Percentiles rank a stretch among this genome's conserved stretches.
phyloP scores from a whole-genome alignment of 352 stramenopile species.

The Phytophthora citricola region DNA sequence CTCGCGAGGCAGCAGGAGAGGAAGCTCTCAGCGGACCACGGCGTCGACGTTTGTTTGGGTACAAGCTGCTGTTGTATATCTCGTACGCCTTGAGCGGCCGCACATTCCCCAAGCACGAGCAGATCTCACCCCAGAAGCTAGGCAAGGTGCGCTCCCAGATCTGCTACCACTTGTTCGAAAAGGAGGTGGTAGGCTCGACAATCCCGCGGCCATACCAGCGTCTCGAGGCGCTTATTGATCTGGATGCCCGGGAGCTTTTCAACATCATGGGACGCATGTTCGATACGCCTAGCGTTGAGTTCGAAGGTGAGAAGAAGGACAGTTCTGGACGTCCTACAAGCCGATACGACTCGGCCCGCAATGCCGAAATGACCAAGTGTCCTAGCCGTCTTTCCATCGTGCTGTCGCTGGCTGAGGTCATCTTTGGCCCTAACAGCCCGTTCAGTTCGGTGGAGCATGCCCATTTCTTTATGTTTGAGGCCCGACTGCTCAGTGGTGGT shows the following conservation, averaged over 20 bases:
- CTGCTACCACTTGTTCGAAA: constrained; percentile 88
- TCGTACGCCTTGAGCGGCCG: constrained; percentile 92
- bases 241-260: constrained; percentile 84
- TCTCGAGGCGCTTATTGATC: constrained; percentile 75
- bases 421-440: constrained; percentile 65
- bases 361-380: constrained; percentile 76
- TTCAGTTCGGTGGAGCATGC: constrained; percentile 88
- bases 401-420: constrained; percentile 80
- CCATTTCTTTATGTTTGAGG: constrained; percentile 92
- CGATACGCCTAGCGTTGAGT: constrained; percentile 85
- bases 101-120: constrained; percentile 88
- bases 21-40: constrained; percentile 61
- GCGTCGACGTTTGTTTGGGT: constrained; percentile 75
- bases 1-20: constrained; percentile 44
- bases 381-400: constrained; percentile 87
- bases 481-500: constrained; percentile 81
- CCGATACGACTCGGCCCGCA: constrained; percentile 79
- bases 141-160: constrained; percentile 81
- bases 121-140: constrained; percentile 67
- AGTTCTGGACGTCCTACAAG: constrained; percentile 61
- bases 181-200: constrained; percentile 45
- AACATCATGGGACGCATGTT: constrained; percentile 85
- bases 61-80: constrained; percentile 92
- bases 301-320: constrained; percentile 86
- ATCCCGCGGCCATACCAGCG: constrained; percentile 73